Conservation (phyloP, 148 eudicot genomes). For the Diospyros kaki region DNA sequence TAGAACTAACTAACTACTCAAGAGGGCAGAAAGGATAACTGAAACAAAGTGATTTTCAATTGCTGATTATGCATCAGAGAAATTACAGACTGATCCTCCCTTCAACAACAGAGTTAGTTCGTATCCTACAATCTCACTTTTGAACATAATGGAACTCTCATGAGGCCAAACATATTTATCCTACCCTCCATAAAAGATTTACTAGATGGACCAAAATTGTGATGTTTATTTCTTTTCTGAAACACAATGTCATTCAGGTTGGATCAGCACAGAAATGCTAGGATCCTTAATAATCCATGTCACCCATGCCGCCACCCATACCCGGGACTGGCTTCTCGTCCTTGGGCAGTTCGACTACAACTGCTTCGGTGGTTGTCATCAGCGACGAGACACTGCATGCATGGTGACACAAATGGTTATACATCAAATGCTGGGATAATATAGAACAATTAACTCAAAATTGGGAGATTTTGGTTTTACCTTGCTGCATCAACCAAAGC, state of each 20-base stretch:
- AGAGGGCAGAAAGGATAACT: no score
- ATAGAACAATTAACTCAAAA: background rate
- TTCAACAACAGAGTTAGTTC: background rate
- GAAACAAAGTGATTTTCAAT: no score
- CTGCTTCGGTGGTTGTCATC: slow-evolving; percentile 41
- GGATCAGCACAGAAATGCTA: background rate
- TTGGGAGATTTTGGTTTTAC: slow-evolving; percentile 15
- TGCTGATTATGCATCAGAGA: no score
- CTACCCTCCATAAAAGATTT: background rate
- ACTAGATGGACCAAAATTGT: background rate
- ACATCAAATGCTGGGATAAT: background rate
- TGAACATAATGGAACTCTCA: background rate
- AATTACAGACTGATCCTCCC: background rate
- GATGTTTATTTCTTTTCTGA: background rate
- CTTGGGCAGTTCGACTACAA: slow-evolving; percentile 40
- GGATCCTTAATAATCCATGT: slow-evolving; percentile 41
- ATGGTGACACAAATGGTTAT: background rate
- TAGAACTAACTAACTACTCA: no score
- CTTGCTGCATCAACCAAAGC: slow-evolving; percentile 86
- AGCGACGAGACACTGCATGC: slow-evolving; percentile 33
- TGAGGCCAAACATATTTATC: background rate
- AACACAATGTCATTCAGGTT: background rate
- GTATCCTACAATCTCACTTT: background rate
- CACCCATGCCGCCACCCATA: slow-evolving; percentile 41
- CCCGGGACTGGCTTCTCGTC: slow-evolving; percentile 46